Evolutionary conservation across 2,329 filamentous ascomycete genomes (phyloP), one percentile per base, ranked within the genome.

Genomic region (Sclerotinia subarctica): DNA sequence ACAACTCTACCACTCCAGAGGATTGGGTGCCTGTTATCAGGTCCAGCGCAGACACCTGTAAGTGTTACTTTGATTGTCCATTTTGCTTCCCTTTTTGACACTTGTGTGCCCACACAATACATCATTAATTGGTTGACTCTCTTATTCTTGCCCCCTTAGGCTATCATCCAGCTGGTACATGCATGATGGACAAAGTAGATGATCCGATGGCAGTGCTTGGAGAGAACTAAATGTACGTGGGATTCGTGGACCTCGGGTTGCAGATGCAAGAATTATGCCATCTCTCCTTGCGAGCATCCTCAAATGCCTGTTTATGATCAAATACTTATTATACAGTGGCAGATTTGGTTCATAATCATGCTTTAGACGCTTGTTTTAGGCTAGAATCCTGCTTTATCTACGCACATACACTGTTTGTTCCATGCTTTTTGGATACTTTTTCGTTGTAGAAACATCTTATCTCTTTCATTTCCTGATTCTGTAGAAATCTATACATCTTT

Each of bases 91-190:
- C n/a, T n/a, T n/a, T 15, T 11, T 4, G 21, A 21, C 10, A 21
- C 1, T 19, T 8, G 11, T 21, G 17, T 6, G 11, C 21, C 26
- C 3, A 3, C 17, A 53, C 26, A n/a, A 11, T n/a, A 62, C 7
- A 29, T 62, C 17, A 32, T 35, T 11, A 21, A 42, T 3, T 24
- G 21, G 2, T 17, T 26, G 8, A 56, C 26, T 3, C 29, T 35
- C 19, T 13, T 19, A 11, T 26, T 15, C 62, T n/a, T 15, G 24
- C 21, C 21, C 42, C 32, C 38, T 29, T 29, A 57, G 29, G n/a
- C 7, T 57, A 65, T 5, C 52, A 65, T 26, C 63, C 63, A 35
- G 42, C 21, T 17, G 42, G 42, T 19, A 57, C 52, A 38, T 57
- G 21, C 19, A 65, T 49, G 26, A 65, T 57, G 52, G 29, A 42